Evolutionary conservation across 768 basidiomycete genomes (phyloP).

Genomic region (Leccinum truebloodii): DNA sequence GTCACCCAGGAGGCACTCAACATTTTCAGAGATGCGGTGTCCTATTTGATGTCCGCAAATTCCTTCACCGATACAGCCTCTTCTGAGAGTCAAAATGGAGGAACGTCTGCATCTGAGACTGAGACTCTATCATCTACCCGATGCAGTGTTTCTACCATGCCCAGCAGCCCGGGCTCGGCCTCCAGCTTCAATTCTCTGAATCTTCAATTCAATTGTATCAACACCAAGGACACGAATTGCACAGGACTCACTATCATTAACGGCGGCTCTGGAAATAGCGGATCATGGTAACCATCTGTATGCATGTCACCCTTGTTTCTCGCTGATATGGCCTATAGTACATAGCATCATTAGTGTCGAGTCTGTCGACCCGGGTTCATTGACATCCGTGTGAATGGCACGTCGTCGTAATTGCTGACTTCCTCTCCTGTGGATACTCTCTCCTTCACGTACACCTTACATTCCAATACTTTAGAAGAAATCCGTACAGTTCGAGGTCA

Average conservation of each 20-base stretch:
- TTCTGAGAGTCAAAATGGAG: not conserved
- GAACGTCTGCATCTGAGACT: not conserved
- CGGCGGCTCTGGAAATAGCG: not conserved
- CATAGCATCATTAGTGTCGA: too few species aligned
- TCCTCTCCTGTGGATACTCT: not conserved
- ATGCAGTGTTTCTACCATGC: not conserved
- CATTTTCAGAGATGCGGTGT: not conserved
- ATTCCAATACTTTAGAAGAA: not conserved
- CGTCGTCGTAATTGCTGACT: not conserved
- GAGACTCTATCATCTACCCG: not conserved
- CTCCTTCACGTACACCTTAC: not conserved
- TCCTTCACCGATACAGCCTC: not conserved
- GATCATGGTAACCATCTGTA: slow-evolving; percentile 1
- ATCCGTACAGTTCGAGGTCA: not conserved
- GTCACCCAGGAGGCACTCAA: too few species aligned
- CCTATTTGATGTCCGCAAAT: not conserved
- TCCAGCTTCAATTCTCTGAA: not conserved
- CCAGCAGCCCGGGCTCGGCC: slow-evolving; percentile 3
- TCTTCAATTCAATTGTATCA: not conserved
- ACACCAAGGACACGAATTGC: not conserved
- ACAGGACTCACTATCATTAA: not conserved
- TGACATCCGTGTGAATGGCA: not conserved
- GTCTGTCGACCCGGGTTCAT: not conserved
- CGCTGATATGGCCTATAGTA: not conserved
- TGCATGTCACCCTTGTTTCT: not conserved